Percentiles rank a stretch among this genome's conserved stretches.
These are phyloP conservation scores for Coniella vitis DNA, from an alignment of 2,329 filamentous ascomycete species.

Conservation along the genomic window DNA sequence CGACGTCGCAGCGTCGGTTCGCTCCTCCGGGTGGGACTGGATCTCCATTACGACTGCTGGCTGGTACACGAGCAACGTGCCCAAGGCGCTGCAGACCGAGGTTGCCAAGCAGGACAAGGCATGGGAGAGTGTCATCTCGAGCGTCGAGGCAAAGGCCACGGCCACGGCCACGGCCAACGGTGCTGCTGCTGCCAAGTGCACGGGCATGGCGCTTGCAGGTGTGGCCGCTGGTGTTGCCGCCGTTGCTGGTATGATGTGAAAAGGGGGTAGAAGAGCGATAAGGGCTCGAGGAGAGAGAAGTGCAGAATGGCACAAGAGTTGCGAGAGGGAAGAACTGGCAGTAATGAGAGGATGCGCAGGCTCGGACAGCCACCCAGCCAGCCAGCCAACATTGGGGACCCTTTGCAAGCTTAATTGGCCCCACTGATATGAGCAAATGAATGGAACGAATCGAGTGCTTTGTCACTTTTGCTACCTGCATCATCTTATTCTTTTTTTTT, in stretches of 20 bases:
- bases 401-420: too few species aligned
- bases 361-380: too few species aligned
- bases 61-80: conserved; percentile 16
- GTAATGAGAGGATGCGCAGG: too few species aligned
- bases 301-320: too few species aligned
- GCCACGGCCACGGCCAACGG: conserved; percentile 6
- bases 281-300: too few species aligned
- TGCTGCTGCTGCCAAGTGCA: conserved; percentile 11
- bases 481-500: too few species aligned
- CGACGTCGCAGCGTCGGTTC: conserved; percentile 13
- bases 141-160: conserved; percentile 15
- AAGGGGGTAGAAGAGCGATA: not conserved
- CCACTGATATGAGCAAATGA: too few species aligned
- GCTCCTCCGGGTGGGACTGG: conserved; percentile 16
- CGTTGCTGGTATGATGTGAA: conserved; percentile 10
- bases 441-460: too few species aligned
- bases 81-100: conserved; percentile 10
- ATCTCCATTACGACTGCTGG: conserved; percentile 15
- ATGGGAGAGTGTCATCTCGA: conserved; percentile 14
- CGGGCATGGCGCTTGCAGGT: conserved; percentile 9
- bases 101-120: conserved; percentile 12
- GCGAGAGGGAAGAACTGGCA: too few species aligned
- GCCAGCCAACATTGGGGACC: too few species aligned
- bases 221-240: conserved; percentile 12
- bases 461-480: too few species aligned